Evolutionary conservation across 1,284 basidiomycete species (phyloP).

Genomic region (Fomitopsis schrenkii): DNA sequence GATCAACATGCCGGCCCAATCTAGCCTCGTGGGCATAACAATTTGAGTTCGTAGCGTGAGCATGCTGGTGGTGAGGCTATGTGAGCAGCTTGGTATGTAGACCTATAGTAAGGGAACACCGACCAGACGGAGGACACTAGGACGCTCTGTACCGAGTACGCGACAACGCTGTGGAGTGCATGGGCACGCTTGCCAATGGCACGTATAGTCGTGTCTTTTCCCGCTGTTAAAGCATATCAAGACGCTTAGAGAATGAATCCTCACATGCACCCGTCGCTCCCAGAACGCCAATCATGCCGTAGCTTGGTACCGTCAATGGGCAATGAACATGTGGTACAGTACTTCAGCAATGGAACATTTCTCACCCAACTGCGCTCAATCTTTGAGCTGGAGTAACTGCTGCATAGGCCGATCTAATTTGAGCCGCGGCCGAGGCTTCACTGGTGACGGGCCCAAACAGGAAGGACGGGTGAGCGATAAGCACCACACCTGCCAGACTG

Average conservation of each 20-base stretch:
- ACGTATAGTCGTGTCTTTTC: slow-evolving; percentile 58
- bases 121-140: slow-evolving; percentile 50
- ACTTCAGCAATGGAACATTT: neutral
- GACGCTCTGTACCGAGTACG: slow-evolving; percentile 63
- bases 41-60: slow-evolving; percentile 34
- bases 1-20: slow-evolving; percentile 41
- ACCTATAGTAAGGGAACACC: slow-evolving; percentile 10
- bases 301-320: slow-evolving; percentile 27
- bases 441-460: slow-evolving; percentile 26
- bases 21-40: slow-evolving; percentile 43
- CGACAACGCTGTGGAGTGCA: slow-evolving; percentile 67
- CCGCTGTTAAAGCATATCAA: neutral
- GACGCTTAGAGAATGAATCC: slow-evolving; percentile 9
- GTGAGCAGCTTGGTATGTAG: neutral
- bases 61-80: slow-evolving; percentile 33
- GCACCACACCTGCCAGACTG: slow-evolving; percentile 47
- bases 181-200: slow-evolving; percentile 73
- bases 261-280: slow-evolving; percentile 62
- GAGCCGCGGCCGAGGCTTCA: neutral
- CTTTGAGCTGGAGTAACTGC: slow-evolving; percentile 30
- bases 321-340: no score
- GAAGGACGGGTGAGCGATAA: slow-evolving; percentile 40
- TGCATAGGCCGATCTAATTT: slow-evolving; percentile 12
- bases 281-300: slow-evolving; percentile 54
- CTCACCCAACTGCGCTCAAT: slow-evolving; percentile 33